Base-by-base conservation (phyloP, 2,329 filamentous ascomycete species). In the Diaporthe sp. region DNA sequence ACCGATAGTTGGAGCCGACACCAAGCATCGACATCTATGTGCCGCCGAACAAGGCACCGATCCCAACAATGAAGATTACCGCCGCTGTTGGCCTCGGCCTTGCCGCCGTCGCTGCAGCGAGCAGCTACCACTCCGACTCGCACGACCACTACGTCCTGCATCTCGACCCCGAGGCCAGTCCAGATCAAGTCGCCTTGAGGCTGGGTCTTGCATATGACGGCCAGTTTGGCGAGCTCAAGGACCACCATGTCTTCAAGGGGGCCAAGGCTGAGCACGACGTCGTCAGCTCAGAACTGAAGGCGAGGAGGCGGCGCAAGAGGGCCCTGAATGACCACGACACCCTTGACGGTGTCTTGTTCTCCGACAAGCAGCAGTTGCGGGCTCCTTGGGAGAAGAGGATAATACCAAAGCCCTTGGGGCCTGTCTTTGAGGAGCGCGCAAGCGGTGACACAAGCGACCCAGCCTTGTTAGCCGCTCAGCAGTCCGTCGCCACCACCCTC, bases 131-230 rank as follows among this genome's bases (percentile, higher is more conserved):
- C 81, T 94, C 97, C 87, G 90, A 94, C 68, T 88, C 90, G 53
- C 92, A 95, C 84, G 96, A 99, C 84, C 98, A 98, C 86, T 98
- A 98, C 83, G 95, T 97, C 95, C 88, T 99, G 62, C 94, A 98
- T 79, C 90, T 99, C 81, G 91, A 93, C 75, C 86, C 90, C 17
- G 87, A 89, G 51, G 88, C 90, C 9, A 88, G 91, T 19, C 95
- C 95, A 22, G 85, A 89, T 34, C 88, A 93, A 55, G 88, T 98
- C 77, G 95, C 95, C 39, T 86, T 87, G 61, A 89, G 91, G 31
- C 87, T 99, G 12, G 95, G 94, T 28, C 87, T 98, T 65, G 88
- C 90, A 59, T 93, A 98, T 83, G 94, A 98, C 80, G 96, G 96
- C 51, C 91, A 91, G 62, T 88, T 98, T 25, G 94, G 94, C 78